Percentiles rank a stretch among this genome's conserved stretches.
phyloP scores from a whole-genome alignment of 1,139 yeast genomes.

The Debaryomyces udenii region DNA sequence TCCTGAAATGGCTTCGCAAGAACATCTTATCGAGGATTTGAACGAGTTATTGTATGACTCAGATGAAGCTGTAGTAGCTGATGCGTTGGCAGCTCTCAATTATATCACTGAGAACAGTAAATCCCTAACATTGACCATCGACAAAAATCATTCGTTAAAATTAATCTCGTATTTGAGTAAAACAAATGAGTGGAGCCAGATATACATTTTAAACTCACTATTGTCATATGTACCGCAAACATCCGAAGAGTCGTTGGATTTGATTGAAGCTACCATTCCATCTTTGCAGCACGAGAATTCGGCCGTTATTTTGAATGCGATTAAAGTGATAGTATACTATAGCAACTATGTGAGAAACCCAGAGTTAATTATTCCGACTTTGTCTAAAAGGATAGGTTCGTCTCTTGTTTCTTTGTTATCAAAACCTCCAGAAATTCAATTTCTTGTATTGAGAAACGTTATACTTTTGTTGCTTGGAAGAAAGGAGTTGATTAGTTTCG shows the following conservation, averaged over 20 bases:
- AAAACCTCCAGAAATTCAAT: conserved; percentile 84
- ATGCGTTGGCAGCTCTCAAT: conserved; percentile 70
- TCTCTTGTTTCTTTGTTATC: conserved; percentile 72
- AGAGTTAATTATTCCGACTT: conserved; percentile 48
- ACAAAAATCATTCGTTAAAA: conserved; percentile 55
- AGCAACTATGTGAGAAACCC: conserved; percentile 64
- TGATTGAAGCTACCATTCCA: conserved; percentile 73
- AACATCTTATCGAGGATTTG: conserved; percentile 54
- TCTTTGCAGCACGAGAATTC: conserved; percentile 81
- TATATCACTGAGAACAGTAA: conserved; percentile 64
- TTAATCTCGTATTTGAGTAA: conserved; percentile 52
- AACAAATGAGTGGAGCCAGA: conserved; percentile 83
- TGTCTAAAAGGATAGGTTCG: conserved; percentile 67
- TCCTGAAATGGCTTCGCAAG: conserved; percentile 46
- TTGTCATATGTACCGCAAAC: conserved; percentile 73
- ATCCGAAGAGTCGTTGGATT: conserved; percentile 61
- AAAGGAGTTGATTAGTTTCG: conserved; percentile 62
- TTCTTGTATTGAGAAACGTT: conserved; percentile 78
- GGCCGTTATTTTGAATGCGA: conserved; percentile 76
- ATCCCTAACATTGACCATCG: conserved; percentile 55
- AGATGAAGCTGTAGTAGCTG: conserved; percentile 66
- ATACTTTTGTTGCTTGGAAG: conserved; percentile 72
- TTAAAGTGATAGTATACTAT: conserved; percentile 71
- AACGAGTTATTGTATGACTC: conserved; percentile 61
- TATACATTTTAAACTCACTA: conserved; percentile 67